Evolutionary conservation across 1,284 basidiomycete species (phyloP).

Genomic region (Acaromyces ingoldii): DNA sequence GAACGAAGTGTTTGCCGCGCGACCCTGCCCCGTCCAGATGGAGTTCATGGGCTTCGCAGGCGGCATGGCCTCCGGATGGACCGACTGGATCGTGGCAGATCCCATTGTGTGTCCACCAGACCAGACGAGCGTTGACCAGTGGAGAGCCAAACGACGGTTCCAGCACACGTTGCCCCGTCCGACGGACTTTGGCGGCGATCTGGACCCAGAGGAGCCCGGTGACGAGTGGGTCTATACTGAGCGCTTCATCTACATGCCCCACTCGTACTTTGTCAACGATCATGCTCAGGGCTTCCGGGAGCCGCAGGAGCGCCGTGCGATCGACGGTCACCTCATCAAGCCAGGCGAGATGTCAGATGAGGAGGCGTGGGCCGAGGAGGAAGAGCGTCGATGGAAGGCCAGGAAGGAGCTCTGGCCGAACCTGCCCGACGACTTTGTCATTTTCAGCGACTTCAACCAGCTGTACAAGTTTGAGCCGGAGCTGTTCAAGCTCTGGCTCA

Average conservation of each 20-base stretch:
- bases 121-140: slow-evolving; percentile 54
- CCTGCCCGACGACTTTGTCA: slow-evolving; percentile 55
- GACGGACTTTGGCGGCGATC: slow-evolving; percentile 55
- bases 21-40: slow-evolving; percentile 61
- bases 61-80: slow-evolving; percentile 61
- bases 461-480: slow-evolving; percentile 54
- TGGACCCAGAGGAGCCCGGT: slow-evolving; percentile 58
- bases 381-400: slow-evolving; percentile 55
- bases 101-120: slow-evolving; percentile 58
- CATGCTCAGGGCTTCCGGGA: slow-evolving; percentile 59
- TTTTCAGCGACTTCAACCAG: slow-evolving; percentile 66
- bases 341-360: slow-evolving; percentile 21
- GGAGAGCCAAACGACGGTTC: slow-evolving; percentile 40
- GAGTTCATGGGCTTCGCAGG: slow-evolving; percentile 58
- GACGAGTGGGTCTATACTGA: slow-evolving; percentile 59
- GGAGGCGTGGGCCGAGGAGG: slow-evolving; percentile 57
- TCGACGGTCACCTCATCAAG: slow-evolving; percentile 2
- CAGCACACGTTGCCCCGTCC: slow-evolving; percentile 3
- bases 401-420: slow-evolving; percentile 55
- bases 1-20: slow-evolving; percentile 63
- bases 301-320: slow-evolving; percentile 1
- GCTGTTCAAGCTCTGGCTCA: slow-evolving; percentile 61
- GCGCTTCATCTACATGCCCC: slow-evolving; percentile 56
- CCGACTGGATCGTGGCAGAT: slow-evolving; percentile 62
- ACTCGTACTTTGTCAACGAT: slow-evolving; percentile 62